Base-by-base conservation (phyloP, 1,139 yeast species). In the Sugiyamaella xylanicola region DNA sequence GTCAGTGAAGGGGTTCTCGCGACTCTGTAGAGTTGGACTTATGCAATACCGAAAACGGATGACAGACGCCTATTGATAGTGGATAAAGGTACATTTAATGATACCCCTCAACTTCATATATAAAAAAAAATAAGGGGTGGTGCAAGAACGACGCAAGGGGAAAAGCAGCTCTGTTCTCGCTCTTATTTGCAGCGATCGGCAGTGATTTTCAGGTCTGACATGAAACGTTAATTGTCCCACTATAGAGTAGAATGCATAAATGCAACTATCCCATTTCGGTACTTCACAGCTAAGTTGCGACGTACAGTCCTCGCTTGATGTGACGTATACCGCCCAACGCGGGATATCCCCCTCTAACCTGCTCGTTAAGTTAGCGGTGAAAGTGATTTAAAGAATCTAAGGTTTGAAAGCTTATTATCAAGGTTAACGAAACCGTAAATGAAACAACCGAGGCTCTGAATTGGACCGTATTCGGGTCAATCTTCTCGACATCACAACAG, bases 151-250 rank as follows among this genome's bases (percentile, higher is more conserved):
- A 32, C 37, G 37, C 37, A 32, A 32, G 37, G 37, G 15, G 37
- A 32, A 8, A 32, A 13, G 11, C 11, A 11, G 9, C 11, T 11
- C 32, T 11, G 32, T 25, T 25, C 37, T 11, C 37, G 15, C 37
- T 32, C 4, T 32, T 32, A 13, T 32, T 5, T 27, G 47, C 47
- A 43, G 13, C 37, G 45, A 41, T 41, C 45, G 19, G 13, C 45
- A 3, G 19, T 15, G 45, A 41, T 43, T 32, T 29, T 43, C 47
- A 43, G 47, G 47, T 43, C 47, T 25, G 37, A 43, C 47, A 27
- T 43, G 21, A 43, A 43, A 37, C 42, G 42, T 37, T 19, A 15
- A 7, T 16, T 37, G 37, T 37, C 42, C 22, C 42, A 37, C 42
- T 37, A 13, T 16, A n/a, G n/a, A n/a, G 21, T n/a, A 37, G 42